phyloP scores from a whole-genome alignment of 768 basidiomycete species.

The Boletus insuetus region DNA sequence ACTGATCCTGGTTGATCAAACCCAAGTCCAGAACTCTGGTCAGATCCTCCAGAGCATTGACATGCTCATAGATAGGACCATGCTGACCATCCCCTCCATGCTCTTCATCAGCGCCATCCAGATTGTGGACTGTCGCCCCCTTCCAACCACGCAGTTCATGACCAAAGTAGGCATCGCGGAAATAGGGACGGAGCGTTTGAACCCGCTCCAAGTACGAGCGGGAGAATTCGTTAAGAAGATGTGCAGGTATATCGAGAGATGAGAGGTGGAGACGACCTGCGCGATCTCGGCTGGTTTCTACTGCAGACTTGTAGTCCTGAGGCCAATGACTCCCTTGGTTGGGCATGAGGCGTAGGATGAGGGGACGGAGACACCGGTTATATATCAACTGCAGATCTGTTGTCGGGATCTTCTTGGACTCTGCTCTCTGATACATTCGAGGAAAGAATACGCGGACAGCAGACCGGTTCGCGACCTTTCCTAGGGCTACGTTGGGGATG shows the following conservation, averaged over 20 bases:
- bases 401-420: background rate
- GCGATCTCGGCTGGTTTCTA: background rate
- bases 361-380: background rate
- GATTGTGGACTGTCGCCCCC: background rate
- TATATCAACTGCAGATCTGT: background rate
- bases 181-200: background rate
- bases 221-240: background rate
- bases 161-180: conserved; percentile 4
- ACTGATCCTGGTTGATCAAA: background rate
- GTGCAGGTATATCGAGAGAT: background rate
- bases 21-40: background rate
- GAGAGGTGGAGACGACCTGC: background rate
- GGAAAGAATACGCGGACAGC: conserved; percentile 1
- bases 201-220: background rate
- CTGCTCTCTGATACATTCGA: background rate
- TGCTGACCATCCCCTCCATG: background rate
- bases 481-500: background rate
- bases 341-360: background rate
- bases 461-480: background rate
- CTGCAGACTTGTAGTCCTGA: background rate
- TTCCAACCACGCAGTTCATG: conserved; percentile 14
- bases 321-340: conserved; percentile 1
- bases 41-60: background rate
- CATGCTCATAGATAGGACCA: background rate
- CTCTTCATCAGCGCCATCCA: background rate